Conservation (phyloP, 1,284 basidiomycete species). For the Neonothopanus nambi region DNA sequence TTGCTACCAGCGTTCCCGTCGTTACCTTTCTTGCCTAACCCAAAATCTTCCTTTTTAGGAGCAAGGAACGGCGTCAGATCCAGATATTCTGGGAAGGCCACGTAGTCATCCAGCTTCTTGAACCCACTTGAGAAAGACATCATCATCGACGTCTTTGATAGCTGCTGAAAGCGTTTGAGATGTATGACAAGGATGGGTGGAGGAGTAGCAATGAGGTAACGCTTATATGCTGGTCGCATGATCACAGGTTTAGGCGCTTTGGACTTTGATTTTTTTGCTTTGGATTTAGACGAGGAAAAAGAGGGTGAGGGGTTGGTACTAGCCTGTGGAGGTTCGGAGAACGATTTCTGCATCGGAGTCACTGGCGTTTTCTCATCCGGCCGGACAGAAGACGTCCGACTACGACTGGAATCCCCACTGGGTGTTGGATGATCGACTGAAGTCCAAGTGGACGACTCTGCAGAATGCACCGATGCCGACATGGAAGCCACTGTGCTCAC, state of each 20-base stretch:
- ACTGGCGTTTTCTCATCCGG: neutral
- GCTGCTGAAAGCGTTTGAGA: constrained; percentile 90
- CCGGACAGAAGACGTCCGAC: neutral
- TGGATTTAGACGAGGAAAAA: constrained; percentile 22
- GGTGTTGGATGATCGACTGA: constrained; percentile 1
- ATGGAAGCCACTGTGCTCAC: constrained; percentile 34
- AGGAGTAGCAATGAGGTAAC: constrained; percentile 85
- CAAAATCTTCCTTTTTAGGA: constrained; percentile 75
- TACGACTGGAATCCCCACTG: neutral
- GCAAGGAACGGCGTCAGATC: constrained; percentile 87
- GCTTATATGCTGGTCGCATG: constrained; percentile 85
- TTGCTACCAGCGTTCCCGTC: constrained; percentile 29
- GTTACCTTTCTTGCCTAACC: constrained; percentile 38
- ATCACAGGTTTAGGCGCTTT: constrained; percentile 62
- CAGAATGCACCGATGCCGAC: constrained; percentile 32
- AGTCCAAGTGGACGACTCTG: constrained; percentile 24
- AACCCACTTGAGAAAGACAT: constrained; percentile 63
- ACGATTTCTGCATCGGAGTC: neutral
- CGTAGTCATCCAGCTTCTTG: constrained; percentile 87
- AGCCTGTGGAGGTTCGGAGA: neutral
- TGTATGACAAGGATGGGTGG: constrained; percentile 92
- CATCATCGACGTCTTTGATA: constrained; percentile 44
- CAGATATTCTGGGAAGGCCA: constrained; percentile 85
- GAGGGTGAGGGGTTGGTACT: constrained; percentile 20
- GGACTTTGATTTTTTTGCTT: constrained; percentile 27